Evolutionary conservation across 306 rosid genomes (phyloP).

Genomic region (Albizia julibrissin): DNA sequence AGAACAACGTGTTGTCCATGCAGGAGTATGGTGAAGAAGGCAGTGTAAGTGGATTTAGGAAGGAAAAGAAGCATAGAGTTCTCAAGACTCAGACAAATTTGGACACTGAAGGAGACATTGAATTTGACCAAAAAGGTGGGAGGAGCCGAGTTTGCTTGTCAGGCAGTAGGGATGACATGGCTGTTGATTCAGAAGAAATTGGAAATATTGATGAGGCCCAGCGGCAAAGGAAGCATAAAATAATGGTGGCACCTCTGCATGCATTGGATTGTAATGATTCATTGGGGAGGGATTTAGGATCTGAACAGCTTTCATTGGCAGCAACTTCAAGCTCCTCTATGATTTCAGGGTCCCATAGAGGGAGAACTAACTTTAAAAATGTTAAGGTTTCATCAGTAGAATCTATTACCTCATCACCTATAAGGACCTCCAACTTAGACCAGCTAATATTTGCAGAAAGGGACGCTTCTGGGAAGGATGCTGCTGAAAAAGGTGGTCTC

Average conservation of each 20-base stretch:
- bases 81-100: constrained; percentile 36
- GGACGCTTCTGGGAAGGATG: constrained; percentile 46
- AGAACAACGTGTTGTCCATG: constrained; percentile 29
- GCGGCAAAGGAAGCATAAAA: constrained; percentile 41
- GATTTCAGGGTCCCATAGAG: constrained; percentile 59
- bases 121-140: constrained; percentile 44
- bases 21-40: constrained; percentile 46
- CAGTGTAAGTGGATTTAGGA: constrained; percentile 49
- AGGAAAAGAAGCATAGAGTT: constrained; percentile 48
- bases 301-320: constrained; percentile 47
- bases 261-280: constrained; percentile 43
- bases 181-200: constrained; percentile 35
- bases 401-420: constrained; percentile 81
- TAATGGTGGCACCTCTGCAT: constrained; percentile 41
- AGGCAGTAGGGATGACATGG: constrained; percentile 29
- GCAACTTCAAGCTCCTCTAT: constrained; percentile 83
- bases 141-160: constrained; percentile 38
- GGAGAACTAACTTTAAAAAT: constrained; percentile 52
- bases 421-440: constrained; percentile 48
- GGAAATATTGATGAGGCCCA: constrained; percentile 40
- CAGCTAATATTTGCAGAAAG: constrained; percentile 37
- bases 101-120: constrained; percentile 41
- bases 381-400: constrained; percentile 69
- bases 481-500: constrained; percentile 34
- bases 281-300: constrained; percentile 45